Evolutionary conservation across 768 basidiomycete species (phyloP).

Genomic region (Mycena floridula): DNA sequence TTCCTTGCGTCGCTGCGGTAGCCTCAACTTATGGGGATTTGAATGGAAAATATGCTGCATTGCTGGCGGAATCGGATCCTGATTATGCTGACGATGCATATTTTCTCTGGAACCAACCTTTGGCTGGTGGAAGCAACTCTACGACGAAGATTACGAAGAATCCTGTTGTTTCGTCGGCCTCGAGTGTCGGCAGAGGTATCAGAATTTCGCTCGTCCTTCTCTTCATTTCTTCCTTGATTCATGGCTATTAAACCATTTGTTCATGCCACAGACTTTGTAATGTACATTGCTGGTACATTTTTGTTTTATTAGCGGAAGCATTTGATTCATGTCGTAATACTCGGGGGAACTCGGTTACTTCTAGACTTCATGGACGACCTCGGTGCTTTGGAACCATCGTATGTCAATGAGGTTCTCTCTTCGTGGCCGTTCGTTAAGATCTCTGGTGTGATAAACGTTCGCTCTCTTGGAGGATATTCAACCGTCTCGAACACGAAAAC

Average conservation of each 20-base stretch:
- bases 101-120: conserved; percentile 53
- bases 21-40: conserved; percentile 57
- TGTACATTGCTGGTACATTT: too few species aligned
- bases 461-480: conserved; percentile 66
- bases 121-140: conserved; percentile 28
- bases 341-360: too few species aligned
- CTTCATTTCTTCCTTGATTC: too few species aligned
- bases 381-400: conserved; percentile 59
- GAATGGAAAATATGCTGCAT: conserved; percentile 46
- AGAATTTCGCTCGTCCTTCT: too few species aligned
- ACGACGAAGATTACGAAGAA: too few species aligned
- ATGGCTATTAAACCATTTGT: too few species aligned
- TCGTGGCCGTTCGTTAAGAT: conserved; percentile 65
- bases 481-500: conserved; percentile 43
- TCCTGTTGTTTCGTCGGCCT: too few species aligned
- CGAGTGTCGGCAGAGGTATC: too few species aligned
- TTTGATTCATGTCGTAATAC: too few species aligned
- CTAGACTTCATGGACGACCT: conserved; percentile 43
- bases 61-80: conserved; percentile 30
- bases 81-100: conserved; percentile 37
- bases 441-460: conserved; percentile 69
- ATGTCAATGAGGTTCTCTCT: conserved; percentile 60
- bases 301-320: too few species aligned
- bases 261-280: too few species aligned
- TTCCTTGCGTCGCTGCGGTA: conserved; percentile 52